These are phyloP conservation scores for Neofusicoccum sp. DNA, from an alignment of 2,329 filamentous ascomycete genomes.

Conservation along the genomic window DNA sequence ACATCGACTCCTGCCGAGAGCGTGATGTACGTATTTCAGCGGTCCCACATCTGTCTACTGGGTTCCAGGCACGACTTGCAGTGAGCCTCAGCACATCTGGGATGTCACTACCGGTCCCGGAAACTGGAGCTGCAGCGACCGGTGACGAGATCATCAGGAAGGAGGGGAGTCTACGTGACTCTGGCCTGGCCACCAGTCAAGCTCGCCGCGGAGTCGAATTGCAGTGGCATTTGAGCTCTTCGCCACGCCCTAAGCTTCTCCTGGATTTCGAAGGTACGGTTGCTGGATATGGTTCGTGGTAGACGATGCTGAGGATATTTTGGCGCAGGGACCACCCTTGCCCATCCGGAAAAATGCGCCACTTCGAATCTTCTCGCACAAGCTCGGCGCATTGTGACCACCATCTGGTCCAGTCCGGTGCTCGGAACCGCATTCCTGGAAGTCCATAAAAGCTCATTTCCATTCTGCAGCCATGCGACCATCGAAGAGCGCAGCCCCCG, in stretches of 20 bases:
- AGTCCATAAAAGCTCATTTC: slow-evolving; percentile 4
- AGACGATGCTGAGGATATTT: background rate
- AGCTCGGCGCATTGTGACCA: background rate
- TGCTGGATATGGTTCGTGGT: no score
- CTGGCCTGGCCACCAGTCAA: background rate
- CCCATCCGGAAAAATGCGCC: no score
- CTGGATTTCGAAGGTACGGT: background rate
- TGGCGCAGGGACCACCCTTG: slow-evolving; percentile 3
- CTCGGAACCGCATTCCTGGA: background rate
- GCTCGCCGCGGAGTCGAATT: background rate
- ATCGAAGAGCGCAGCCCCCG: background rate
- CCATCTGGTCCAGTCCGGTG: background rate
- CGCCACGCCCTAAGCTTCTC: background rate
- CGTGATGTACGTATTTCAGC: no score
- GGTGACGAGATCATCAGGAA: no score
- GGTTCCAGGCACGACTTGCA: no score
- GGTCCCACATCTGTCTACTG: no score
- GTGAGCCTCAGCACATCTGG: no score
- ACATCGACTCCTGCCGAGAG: no score
- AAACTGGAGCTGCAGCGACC: no score
- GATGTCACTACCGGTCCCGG: no score
- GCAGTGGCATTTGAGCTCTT: no score
- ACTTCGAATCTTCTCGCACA: slow-evolving; percentile 17
- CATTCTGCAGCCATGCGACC: background rate
- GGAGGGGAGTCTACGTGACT: no score